Conservation (phyloP, 306 rosid species). For the Dicorynia guianensis region DNA sequence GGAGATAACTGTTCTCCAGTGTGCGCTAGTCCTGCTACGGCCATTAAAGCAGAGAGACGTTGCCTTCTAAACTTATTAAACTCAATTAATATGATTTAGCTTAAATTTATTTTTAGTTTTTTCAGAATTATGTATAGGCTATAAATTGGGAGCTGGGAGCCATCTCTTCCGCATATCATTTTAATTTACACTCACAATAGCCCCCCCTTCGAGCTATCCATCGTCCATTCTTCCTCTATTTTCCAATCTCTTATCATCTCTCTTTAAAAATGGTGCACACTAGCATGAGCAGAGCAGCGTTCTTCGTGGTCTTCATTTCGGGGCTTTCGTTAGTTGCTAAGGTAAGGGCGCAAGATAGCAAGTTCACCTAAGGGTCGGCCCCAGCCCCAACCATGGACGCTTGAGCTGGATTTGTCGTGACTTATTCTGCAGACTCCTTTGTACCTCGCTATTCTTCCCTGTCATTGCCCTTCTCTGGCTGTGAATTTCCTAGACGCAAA, state of each 20-base stretch:
- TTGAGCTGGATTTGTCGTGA: constrained; percentile 58
- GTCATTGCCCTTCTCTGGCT: constrained; percentile 44
- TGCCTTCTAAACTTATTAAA: constrained; percentile 31
- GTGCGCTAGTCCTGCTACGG: constrained; percentile 34
- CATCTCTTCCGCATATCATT: background rate
- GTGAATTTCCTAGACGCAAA: constrained; percentile 35
- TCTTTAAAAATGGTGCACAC: constrained; percentile 52
- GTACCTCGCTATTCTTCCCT: constrained; percentile 49
- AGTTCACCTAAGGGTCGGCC: constrained; percentile 36
- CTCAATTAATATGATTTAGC: background rate
- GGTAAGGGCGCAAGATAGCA: constrained; percentile 46
- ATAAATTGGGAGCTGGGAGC: constrained; percentile 28
- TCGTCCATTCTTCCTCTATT: background rate
- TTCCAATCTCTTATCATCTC: background rate
- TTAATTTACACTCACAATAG: background rate
- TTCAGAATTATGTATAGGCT: background rate
- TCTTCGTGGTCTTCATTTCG: constrained; percentile 41
- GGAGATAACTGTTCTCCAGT: constrained; percentile 9
- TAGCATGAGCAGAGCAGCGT: constrained; percentile 45
- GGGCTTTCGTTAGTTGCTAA: constrained; percentile 44
- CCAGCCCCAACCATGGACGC: constrained; percentile 53
- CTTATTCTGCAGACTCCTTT: constrained; percentile 41
- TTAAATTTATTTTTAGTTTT: constrained; percentile 10
- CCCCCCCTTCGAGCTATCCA: constrained; percentile 13
- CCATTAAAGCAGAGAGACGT: constrained; percentile 40